Evolutionary conservation across 2,329 filamentous ascomycete genomes (phyloP).

Genomic region (Penicillium sp.): DNA sequence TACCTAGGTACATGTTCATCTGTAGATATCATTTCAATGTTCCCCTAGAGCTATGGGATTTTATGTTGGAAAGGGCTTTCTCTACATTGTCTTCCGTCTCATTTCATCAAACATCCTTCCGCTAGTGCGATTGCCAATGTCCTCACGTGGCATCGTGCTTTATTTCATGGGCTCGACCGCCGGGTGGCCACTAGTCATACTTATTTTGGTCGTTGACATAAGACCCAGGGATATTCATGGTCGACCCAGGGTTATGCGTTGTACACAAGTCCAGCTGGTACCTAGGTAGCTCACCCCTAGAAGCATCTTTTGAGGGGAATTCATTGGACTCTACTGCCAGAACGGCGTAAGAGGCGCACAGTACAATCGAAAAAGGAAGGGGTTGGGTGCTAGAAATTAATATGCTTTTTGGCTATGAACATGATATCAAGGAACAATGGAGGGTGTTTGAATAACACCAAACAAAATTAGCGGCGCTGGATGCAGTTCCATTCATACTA

Average conservation of each 20-base stretch:
- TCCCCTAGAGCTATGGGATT: too few relatives aligned
- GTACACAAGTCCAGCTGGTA: background rate
- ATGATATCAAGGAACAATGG: background rate
- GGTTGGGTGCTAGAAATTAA: background rate
- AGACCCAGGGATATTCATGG: background rate
- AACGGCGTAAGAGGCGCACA: background rate
- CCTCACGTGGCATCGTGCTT: background rate
- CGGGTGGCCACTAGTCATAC: background rate
- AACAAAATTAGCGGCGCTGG: slow-evolving; percentile 43
- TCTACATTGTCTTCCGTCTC: background rate
- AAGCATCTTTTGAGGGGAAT: background rate
- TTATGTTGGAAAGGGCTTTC: too few relatives aligned
- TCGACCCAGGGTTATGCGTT: too few relatives aligned
- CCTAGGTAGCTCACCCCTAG: background rate
- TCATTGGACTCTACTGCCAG: background rate
- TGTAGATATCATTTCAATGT: background rate
- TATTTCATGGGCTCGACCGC: background rate
- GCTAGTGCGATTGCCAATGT: background rate
- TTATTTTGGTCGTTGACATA: background rate
- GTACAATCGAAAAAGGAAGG: background rate
- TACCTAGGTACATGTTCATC: background rate
- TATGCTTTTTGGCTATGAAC: background rate
- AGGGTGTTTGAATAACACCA: background rate
- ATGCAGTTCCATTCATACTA: slow-evolving; percentile 60
- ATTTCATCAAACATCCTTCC: background rate